Conservation (phyloP, 257 asterid species). For the Mitragyna speciosa region DNA sequence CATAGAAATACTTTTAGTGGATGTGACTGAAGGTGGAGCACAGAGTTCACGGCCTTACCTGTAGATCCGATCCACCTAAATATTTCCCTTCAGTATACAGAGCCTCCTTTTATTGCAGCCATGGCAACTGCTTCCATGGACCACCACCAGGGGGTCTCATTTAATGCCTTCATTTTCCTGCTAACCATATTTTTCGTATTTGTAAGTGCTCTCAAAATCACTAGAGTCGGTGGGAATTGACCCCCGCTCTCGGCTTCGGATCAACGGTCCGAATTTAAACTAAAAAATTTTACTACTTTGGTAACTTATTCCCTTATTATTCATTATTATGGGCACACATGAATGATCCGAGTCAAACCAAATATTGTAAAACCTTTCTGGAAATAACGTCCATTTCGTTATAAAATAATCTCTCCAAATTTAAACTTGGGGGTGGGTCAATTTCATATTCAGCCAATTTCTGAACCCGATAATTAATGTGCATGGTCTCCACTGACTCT, state of each 20-base stretch:
- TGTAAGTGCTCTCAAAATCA: constrained; percentile 1
- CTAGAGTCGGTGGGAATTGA: constrained; percentile 20
- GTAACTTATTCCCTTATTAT: constrained; percentile 15
- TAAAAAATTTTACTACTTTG: constrained; percentile 12
- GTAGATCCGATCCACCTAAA: too few species aligned
- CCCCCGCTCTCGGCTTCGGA: constrained; percentile 22
- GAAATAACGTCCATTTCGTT: neutral
- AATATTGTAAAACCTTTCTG: neutral
- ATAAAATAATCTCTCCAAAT: neutral
- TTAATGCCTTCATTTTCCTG: constrained; percentile 18
- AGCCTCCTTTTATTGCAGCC: constrained; percentile 6
- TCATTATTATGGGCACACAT: constrained; percentile 1
- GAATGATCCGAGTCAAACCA: neutral
- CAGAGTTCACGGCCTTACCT: too few species aligned
- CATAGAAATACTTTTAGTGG: too few species aligned
- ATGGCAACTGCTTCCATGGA: constrained; percentile 11
- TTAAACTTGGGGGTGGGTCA: neutral
- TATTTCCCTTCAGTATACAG: neutral
- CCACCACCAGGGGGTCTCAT: constrained; percentile 23
- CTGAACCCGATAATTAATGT: constrained; percentile 13
- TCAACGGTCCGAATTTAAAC: constrained; percentile 4
- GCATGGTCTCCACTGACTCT: constrained; percentile 3
- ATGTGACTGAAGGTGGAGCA: too few species aligned
- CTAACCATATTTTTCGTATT: constrained; percentile 10
- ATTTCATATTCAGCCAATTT: constrained; percentile 19